Conservation (phyloP, 352 stramenopile genomes). For the Phytopythium litorale region DNA sequence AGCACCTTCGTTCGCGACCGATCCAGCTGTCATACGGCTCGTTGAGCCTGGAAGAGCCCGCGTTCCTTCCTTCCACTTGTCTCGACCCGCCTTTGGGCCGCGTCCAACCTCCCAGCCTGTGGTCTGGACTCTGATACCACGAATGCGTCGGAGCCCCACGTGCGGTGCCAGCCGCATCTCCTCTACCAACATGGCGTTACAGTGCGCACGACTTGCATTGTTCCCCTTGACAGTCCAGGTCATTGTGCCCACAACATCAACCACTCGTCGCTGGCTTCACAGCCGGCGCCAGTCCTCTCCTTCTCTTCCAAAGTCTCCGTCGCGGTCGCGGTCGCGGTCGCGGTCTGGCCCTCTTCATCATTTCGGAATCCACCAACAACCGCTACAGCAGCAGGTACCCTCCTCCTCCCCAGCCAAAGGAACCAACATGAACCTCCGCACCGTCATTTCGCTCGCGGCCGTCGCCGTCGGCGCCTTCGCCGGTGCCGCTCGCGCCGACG, state of each 20-base stretch:
- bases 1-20: not conserved
- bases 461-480: conserved; percentile 11
- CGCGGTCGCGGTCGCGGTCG: too few species aligned
- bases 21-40: conserved; percentile 3
- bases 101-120: not conserved
- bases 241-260: not conserved
- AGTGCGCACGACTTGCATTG: not conserved
- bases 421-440: conserved; percentile 25
- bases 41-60: not conserved
- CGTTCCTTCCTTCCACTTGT: not conserved
- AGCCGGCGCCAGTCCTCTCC: not conserved
- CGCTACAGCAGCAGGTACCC: conserved; percentile 5
- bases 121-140: not conserved
- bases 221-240: not conserved
- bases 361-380: conserved; percentile 5
- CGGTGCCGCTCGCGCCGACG: conserved; percentile 13
- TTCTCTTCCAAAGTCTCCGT: not conserved
- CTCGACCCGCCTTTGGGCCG: not conserved
- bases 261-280: not conserved
- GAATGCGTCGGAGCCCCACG: not conserved
- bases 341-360: not conserved
- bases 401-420: not conserved
- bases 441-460: conserved; percentile 11
- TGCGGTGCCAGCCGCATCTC: not conserved
- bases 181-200: not conserved